Base-by-base conservation (phyloP, 1,139 yeast species). In the Lizanozyma gosingica region DNA sequence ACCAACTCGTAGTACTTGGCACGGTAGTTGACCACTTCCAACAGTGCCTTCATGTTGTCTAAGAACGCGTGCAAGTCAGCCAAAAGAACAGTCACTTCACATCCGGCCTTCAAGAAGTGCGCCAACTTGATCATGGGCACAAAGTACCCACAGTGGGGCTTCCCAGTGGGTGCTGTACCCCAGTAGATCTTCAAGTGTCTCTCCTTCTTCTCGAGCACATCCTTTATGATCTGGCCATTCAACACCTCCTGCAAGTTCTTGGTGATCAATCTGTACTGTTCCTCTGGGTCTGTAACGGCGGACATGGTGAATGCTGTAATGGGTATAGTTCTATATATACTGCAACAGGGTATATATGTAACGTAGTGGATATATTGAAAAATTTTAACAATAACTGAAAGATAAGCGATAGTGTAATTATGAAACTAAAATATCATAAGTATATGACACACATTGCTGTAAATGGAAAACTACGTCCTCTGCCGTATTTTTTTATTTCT, bases 41-140 rank as follows among this genome's bases (percentile, higher is more conserved):
- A 73, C 38, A 97, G 85, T 2, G 98, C 98, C 70, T 94, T 92
- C 97, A 92, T 90, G 69, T 92, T 94, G 59, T 94, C 99, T 59
- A 94, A 76, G 57, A 83, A 94, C 9, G 98, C 99, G 55, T 94
- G 99, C 57, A 94, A 71, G 58, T 94, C 98, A n/a, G 98, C 99
- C 52, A 94, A 63, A 45, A 94, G 75, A 6, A 94, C 94, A 2
- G 80, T 88, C 39, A 94, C 95, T 59, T 87, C 94, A 67, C 96
- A 87, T 14, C 97, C 98, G 6, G 99, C 98, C 55, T 81, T 83
- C 60, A 94, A 73, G 60, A 92, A 87, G 58, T 94, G 94, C 3
- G 98, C 98, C 53, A 94, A 65, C 63, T 94, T 92, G 47, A 94
- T 82, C 97, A 94, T 88, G 41, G 97, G 94, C 35, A 92, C 98